Evolutionary conservation across 371 early-diverging fungal species (phyloP).

Genomic region (Mucor ambiguus): DNA sequence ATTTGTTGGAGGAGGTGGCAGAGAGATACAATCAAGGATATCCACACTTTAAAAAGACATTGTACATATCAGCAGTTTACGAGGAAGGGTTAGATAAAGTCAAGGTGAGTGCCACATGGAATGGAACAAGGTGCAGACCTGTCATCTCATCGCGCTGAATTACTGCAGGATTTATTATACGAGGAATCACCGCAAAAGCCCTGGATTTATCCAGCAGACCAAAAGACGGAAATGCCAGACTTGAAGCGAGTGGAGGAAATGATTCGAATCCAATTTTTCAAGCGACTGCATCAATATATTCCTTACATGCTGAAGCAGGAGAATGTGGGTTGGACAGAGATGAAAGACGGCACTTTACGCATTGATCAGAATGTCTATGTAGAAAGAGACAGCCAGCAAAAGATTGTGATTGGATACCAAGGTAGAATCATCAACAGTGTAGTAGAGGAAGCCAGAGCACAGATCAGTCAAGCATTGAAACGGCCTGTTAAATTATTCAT

Average conservation of each 20-base stretch:
- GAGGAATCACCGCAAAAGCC: constrained; percentile 44
- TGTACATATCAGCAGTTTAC: constrained; percentile 55
- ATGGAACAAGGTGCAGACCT: background rate
- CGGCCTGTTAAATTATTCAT: constrained; percentile 54
- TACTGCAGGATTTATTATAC: constrained; percentile 39
- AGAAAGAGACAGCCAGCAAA: constrained; percentile 53
- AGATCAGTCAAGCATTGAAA: constrained; percentile 48
- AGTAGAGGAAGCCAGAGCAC: constrained; percentile 43
- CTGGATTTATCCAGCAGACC: constrained; percentile 68
- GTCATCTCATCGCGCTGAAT: background rate
- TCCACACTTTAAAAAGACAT: constrained; percentile 27
- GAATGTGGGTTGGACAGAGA: constrained; percentile 71
- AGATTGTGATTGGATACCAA: constrained; percentile 57
- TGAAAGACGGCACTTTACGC: constrained; percentile 46
- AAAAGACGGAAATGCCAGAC: constrained; percentile 66
- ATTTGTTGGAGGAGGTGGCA: constrained; percentile 40
- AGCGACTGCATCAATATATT: constrained; percentile 58
- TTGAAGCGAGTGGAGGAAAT: constrained; percentile 71
- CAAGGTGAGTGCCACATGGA: constrained; percentile 29
- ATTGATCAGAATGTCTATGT: constrained; percentile 62
- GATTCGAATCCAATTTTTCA: constrained; percentile 73
- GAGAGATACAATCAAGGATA: constrained; percentile 32
- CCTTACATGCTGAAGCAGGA: constrained; percentile 70
- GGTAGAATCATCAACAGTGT: constrained; percentile 54
- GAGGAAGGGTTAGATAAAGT: constrained; percentile 29